phyloP scores from a whole-genome alignment of 768 basidiomycete species.

The Lactarius trivialis region DNA sequence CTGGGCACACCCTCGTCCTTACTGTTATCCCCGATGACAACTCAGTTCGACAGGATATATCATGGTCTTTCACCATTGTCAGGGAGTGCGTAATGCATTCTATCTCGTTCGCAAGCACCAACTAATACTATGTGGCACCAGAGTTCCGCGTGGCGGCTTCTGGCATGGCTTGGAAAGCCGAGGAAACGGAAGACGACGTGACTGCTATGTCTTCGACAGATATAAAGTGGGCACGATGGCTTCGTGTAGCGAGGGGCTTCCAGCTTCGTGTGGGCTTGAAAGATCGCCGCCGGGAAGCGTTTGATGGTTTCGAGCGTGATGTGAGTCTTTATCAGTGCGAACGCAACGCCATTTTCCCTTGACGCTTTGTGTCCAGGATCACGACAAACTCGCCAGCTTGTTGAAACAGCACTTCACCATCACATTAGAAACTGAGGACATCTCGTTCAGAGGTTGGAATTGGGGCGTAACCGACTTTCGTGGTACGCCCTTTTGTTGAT shows the following conservation, averaged over 20 bases:
- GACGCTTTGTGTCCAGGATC: constrained; percentile 51
- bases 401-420: constrained; percentile 85
- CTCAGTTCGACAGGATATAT: constrained; percentile 83
- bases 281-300: constrained; percentile 71
- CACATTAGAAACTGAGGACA: constrained; percentile 78
- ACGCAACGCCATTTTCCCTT: constrained; percentile 3
- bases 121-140: constrained; percentile 27
- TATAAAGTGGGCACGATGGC: constrained; percentile 88
- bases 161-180: constrained; percentile 93
- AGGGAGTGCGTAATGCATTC: constrained; percentile 63
- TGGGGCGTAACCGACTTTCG: constrained; percentile 96
- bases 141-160: constrained; percentile 84
- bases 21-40: constrained; percentile 42
- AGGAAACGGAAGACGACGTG: constrained; percentile 53
- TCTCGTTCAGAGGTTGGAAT: constrained; percentile 94
- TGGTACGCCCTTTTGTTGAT: constrained; percentile 43
- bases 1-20: constrained; percentile 18
- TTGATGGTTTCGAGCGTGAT: constrained; percentile 91
- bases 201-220: constrained; percentile 59
- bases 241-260: constrained; percentile 86
- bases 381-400: constrained; percentile 73
- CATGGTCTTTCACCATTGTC: constrained; percentile 63
- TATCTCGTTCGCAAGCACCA: neutral
- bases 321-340: constrained; percentile 38
- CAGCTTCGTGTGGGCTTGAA: constrained; percentile 82